Percentiles rank a stretch among this genome's conserved stretches.
phyloP scores from a whole-genome alignment of 768 basidiomycete species.

The Pleurotus giganteus region DNA sequence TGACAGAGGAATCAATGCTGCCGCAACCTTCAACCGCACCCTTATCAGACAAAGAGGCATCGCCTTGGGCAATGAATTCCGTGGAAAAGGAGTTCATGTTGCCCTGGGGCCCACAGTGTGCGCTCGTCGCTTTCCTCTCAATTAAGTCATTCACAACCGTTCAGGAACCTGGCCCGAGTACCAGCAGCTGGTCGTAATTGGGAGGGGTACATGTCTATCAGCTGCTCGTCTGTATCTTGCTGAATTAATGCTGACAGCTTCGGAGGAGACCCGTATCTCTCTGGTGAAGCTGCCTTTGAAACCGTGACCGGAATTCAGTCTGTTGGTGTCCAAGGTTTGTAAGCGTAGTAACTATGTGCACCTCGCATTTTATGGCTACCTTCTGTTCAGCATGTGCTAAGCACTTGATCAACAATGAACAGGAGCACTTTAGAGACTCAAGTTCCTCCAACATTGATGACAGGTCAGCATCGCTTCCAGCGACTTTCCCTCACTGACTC shows the following conservation, averaged over 20 bases:
- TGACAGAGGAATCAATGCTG: constrained; percentile 47
- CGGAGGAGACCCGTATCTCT: constrained; percentile 52
- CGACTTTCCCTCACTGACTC: not conserved
- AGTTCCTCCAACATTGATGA: constrained; percentile 44
- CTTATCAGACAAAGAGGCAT: constrained; percentile 55
- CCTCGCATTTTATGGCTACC: not conserved
- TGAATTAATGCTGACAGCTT: constrained; percentile 26
- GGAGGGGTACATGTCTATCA: constrained; percentile 38
- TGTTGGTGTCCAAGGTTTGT: constrained; percentile 44
- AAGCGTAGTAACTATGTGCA: not conserved
- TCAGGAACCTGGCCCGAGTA: constrained; percentile 42
- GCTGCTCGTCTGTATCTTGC: not conserved
- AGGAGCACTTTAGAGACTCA: constrained; percentile 43
- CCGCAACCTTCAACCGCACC: constrained; percentile 50
- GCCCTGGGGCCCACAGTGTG: constrained; percentile 51
- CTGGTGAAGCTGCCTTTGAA: constrained; percentile 54
- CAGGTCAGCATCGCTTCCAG: constrained; percentile 23
- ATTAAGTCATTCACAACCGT: not conserved
- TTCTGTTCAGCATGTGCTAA: constrained; percentile 37
- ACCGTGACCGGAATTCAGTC: constrained; percentile 52
- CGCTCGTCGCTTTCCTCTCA: constrained; percentile 9
- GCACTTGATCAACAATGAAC: constrained; percentile 47
- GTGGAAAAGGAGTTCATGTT: constrained; percentile 58
- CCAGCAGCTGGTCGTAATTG: constrained; percentile 50
- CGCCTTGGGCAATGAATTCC: constrained; percentile 60